A percentile compares a stretch with the other conserved stretches of the same genome.
phyloP scores from a whole-genome alignment of 1,284 basidiomycete genomes.

The Clitocybe nebularis region DNA sequence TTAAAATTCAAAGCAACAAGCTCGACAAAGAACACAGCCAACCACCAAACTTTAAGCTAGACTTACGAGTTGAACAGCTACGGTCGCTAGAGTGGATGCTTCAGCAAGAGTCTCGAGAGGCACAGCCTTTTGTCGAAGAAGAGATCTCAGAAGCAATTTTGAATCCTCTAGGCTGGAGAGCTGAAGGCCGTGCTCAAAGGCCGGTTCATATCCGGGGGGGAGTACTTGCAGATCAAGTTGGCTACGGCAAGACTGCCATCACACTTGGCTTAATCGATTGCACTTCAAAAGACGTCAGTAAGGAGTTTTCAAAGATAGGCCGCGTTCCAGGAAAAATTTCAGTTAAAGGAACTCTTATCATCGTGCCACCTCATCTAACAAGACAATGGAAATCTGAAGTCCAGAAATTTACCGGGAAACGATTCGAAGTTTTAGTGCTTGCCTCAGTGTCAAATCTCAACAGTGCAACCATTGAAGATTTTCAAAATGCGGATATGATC shows the following conservation, averaged over 20 bases:
- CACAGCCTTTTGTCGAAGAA: constrained; percentile 82
- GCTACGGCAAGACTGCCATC: constrained; percentile 96
- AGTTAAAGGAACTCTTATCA: constrained; percentile 76
- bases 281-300: constrained; percentile 51
- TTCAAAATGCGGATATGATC: constrained; percentile 83
- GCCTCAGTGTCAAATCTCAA: constrained; percentile 75
- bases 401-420: constrained; percentile 71
- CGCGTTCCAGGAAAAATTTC: constrained; percentile 65
- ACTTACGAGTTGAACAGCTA: constrained; percentile 81
- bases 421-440: constrained; percentile 68
- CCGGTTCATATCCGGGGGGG: constrained; percentile 79
- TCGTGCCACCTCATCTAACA: constrained; percentile 89
- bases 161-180: constrained; percentile 86
- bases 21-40: constrained; percentile 71
- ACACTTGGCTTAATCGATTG: constrained; percentile 85
- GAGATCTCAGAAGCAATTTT: constrained; percentile 91
- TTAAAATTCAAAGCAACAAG: constrained; percentile 77
- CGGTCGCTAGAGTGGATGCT: constrained; percentile 95
- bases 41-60: constrained; percentile 73
- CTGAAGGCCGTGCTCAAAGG: constrained; percentile 85
- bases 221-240: constrained; percentile 93
- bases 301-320: constrained; percentile 50
- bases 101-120: constrained; percentile 65
- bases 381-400: constrained; percentile 90
- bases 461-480: constrained; percentile 66